phyloP scores from a whole-genome alignment of 2,329 filamentous ascomycete species.

The Coniochaeta sp. region DNA sequence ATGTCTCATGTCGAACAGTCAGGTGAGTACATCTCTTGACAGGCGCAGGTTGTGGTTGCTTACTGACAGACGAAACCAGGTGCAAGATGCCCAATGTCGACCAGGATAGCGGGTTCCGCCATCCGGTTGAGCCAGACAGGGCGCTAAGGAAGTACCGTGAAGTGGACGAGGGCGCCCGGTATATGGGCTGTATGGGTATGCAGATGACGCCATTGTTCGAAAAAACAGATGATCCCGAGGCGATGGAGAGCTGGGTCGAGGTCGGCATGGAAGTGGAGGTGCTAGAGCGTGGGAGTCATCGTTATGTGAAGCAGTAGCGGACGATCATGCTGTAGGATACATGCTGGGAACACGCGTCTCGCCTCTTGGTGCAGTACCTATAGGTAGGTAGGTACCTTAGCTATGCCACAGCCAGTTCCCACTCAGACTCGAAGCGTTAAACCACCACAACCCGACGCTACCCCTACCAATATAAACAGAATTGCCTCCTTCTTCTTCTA shows the following conservation, averaged over 20 bases:
- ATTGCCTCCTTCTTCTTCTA: too few species aligned
- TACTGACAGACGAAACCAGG: constrained; percentile 19
- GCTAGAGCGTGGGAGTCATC: constrained; percentile 36
- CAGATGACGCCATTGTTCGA: constrained; percentile 53
- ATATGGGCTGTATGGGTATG: constrained; percentile 56
- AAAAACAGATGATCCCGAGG: constrained; percentile 15
- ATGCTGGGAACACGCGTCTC: too few species aligned
- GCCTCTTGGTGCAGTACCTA: too few species aligned
- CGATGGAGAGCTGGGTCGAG: constrained; percentile 38
- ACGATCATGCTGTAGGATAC: background rate
- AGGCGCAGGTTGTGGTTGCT: background rate
- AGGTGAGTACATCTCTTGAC: constrained; percentile 31
- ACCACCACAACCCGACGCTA: too few species aligned
- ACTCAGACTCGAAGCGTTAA: too few species aligned
- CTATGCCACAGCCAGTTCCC: too few species aligned
- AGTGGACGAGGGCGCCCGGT: constrained; percentile 53
- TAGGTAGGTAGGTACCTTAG: too few species aligned
- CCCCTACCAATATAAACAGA: too few species aligned
- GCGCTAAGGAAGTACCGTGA: constrained; percentile 51
- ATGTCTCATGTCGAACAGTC: constrained; percentile 58
- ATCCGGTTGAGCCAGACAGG: constrained; percentile 48
- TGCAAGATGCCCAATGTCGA: constrained; percentile 69
- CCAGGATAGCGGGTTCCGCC: constrained; percentile 49
- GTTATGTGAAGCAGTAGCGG: constrained; percentile 28
- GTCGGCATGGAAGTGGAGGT: constrained; percentile 51